These are phyloP conservation scores for Larix sibirica DNA, from an alignment of 83 land plant genomes.

Conservation along the genomic window DNA sequence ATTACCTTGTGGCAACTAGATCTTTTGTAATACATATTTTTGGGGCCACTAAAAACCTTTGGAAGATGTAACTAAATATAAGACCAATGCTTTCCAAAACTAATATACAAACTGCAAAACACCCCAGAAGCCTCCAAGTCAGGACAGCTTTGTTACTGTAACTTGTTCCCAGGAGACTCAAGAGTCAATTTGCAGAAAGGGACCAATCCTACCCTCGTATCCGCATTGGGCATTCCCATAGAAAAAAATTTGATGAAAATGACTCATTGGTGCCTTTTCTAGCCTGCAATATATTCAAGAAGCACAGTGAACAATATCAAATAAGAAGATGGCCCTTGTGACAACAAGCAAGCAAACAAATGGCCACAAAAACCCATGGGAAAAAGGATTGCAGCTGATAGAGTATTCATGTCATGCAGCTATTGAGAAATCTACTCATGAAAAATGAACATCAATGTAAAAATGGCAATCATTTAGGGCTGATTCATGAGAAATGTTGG, in stretches of 20 bases:
- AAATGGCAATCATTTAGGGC: no score
- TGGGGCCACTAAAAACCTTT: conserved; percentile 11
- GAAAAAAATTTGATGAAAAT: conserved; percentile 1
- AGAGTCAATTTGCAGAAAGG: conserved; percentile 4
- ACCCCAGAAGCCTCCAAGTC: conserved; percentile 16
- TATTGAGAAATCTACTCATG: neutral
- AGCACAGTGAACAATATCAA: neutral
- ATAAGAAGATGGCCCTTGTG: neutral
- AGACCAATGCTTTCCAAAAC: conserved; percentile 13
- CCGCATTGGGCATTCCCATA: conserved; percentile 1
- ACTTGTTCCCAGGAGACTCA: conserved; percentile 12
- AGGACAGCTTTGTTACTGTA: conserved; percentile 11
- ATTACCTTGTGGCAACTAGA: neutral
- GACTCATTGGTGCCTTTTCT: neutral
- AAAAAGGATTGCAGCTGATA: neutral
- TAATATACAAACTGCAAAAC: conserved; percentile 16
- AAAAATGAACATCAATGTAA: neutral
- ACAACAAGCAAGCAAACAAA: neutral
- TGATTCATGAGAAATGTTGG: no score
- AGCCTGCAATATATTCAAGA: conserved; percentile 16
- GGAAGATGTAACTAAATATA: conserved; percentile 8
- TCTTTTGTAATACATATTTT: conserved; percentile 7
- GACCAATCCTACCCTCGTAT: neutral
- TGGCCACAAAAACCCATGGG: neutral
- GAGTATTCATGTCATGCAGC: neutral